Base-by-base conservation (phyloP, 495 filamentous ascomycete genomes). In the Daldinia childiae region DNA sequence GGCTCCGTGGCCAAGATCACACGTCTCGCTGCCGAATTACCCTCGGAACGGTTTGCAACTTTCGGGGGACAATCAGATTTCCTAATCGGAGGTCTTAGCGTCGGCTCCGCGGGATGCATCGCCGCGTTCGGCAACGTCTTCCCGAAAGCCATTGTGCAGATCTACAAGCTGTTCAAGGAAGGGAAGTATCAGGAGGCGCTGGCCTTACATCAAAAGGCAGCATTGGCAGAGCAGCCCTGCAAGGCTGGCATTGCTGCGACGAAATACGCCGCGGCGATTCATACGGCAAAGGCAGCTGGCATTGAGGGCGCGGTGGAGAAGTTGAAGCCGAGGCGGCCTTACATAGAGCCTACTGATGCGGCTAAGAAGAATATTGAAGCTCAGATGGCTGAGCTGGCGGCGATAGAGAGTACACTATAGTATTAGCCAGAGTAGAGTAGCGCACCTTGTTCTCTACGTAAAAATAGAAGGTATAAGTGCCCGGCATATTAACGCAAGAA, bases 1-100 rank as follows among this genome's bases (percentile, higher is more conserved):
- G 90, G 87, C 1, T 87, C 84, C 45, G 89, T 92, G 34, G 91
- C 87, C 34, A 92, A 93, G 74, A 78, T 83, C 55, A 82, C 80
- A 9, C 71, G 82, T 3, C 67, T 83, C 34, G 80, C 88, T 5
- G 87, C 84, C 45, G 82, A 83, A 15, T 86, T 92, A 63, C 75
- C 81, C 0, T 69, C 81, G 0, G 80, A 84, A 4, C 79, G 83
- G 11, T 92, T 93, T 74, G 86, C 86, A 0, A 84, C 89, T 4
- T 92, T 87, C 77, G 89, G 89, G 7, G 91, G 91, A 0, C 89
- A 92, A 76, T 87, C 88, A 2, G 90, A 92, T 71, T 92, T 92
- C 74, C 77, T 93, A 41, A 77, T 92, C 34, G 90, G 86, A 0
- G 90, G 89, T 2, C 68, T 89, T 15, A 80, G 82, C 7, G 87